Conservation (phyloP, 805 yeast species). For the Candida jianshihensis region DNA sequence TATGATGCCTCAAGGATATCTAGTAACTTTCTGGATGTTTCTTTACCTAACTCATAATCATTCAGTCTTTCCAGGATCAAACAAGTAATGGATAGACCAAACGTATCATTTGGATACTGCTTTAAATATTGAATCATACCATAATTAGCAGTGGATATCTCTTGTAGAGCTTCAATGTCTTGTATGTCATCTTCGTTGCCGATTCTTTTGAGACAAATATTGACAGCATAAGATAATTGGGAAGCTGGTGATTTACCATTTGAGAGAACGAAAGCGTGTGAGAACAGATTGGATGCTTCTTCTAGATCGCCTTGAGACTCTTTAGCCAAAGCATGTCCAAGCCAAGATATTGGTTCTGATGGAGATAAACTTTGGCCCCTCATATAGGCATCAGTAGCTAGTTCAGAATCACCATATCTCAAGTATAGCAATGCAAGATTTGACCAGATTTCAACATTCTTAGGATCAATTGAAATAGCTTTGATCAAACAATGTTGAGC, state of each 20-base stretch:
- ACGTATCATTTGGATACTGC: slow-evolving; percentile 48
- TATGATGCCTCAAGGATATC: slow-evolving; percentile 44
- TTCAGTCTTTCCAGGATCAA: slow-evolving; percentile 64
- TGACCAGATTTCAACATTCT: slow-evolving; percentile 68
- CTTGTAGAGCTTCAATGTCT: slow-evolving; percentile 55
- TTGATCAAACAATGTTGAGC: slow-evolving; percentile 92
- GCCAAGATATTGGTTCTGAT: slow-evolving; percentile 68
- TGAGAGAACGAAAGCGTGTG: slow-evolving; percentile 74
- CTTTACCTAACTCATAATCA: slow-evolving; percentile 48
- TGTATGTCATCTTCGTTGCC: slow-evolving; percentile 39
- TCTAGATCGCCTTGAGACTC: slow-evolving; percentile 41
- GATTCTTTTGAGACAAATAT: slow-evolving; percentile 41
- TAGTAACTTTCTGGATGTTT: slow-evolving; percentile 40
- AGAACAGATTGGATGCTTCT: slow-evolving; percentile 52
- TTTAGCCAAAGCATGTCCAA: slow-evolving; percentile 69
- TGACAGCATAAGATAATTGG: slow-evolving; percentile 64
- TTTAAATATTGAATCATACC: slow-evolving; percentile 64
- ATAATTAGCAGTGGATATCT: slow-evolving; percentile 55
- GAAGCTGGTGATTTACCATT: slow-evolving; percentile 67
- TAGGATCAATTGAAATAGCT: slow-evolving; percentile 63
- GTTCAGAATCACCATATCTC: slow-evolving; percentile 54
- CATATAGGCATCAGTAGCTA: slow-evolving; percentile 66
- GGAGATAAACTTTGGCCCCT: slow-evolving; percentile 82
- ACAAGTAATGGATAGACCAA: slow-evolving; percentile 51
- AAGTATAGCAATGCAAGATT: slow-evolving; percentile 76